A percentile compares a stretch with the other conserved stretches of the same genome.
Conservation (phyloP, 441 rosid genomes). For the Croton setiger region DNA sequence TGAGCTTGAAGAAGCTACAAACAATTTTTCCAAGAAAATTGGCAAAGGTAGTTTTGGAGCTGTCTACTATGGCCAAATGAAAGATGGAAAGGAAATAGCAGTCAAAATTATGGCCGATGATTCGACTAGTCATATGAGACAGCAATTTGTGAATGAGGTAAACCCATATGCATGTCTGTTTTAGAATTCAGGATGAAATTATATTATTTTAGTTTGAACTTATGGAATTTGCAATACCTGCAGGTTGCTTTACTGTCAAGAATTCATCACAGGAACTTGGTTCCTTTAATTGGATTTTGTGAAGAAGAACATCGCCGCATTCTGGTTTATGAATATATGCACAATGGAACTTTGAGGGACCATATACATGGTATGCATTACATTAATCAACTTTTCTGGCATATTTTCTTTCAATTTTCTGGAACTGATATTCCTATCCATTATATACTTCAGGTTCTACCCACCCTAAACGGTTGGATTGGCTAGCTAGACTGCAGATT, state of each 20-base stretch:
- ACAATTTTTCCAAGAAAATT: slow-evolving; percentile 62
- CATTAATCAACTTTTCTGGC: background rate
- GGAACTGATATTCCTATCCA: slow-evolving; percentile 2
- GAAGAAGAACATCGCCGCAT: slow-evolving; percentile 70
- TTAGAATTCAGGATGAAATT: too few species aligned
- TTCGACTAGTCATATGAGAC: slow-evolving; percentile 52
- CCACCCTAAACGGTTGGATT: slow-evolving; percentile 55
- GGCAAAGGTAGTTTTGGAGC: slow-evolving; percentile 94
- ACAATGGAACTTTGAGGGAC: slow-evolving; percentile 84
- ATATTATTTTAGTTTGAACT: background rate
- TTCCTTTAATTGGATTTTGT: slow-evolving; percentile 90
- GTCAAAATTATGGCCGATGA: slow-evolving; percentile 88
- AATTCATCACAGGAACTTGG: slow-evolving; percentile 95
- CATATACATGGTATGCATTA: slow-evolving; percentile 60
- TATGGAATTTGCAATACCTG: slow-evolving; percentile 12
- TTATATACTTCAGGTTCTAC: slow-evolving; percentile 46
- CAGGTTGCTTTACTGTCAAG: slow-evolving; percentile 92
- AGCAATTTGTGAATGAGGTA: slow-evolving; percentile 94
- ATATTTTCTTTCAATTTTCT: slow-evolving; percentile 7
- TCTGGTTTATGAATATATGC: slow-evolving; percentile 92
- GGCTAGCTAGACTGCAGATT: slow-evolving; percentile 70
- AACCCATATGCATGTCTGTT: too few species aligned
- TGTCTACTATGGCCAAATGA: slow-evolving; percentile 89
- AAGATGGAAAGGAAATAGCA: slow-evolving; percentile 91
- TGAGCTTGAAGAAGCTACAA: slow-evolving; percentile 77